phyloP scores from a whole-genome alignment of 176 grass and related monocot species.

The Bromus sterilis region DNA sequence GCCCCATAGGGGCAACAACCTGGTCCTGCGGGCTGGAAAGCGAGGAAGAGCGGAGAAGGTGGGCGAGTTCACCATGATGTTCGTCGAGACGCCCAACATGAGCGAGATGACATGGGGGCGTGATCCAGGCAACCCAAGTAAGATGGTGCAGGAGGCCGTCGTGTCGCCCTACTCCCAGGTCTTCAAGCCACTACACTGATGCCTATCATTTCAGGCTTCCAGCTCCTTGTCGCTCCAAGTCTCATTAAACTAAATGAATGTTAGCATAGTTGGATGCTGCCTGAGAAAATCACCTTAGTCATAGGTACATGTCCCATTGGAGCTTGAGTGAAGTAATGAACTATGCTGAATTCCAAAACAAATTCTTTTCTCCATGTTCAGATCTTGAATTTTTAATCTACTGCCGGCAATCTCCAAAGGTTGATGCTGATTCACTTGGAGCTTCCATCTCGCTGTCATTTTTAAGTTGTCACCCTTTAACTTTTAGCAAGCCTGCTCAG shows the following conservation, averaged over 20 bases:
- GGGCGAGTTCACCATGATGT: conserved; percentile 72
- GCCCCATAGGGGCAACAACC: conserved; percentile 44
- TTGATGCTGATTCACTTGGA: conserved; percentile 13
- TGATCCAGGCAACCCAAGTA: conserved; percentile 25
- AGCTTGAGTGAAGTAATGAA: not conserved
- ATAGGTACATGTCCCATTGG: not conserved
- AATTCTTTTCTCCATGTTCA: not conserved
- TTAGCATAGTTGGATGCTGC: not conserved
- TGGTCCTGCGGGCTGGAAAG: conserved; percentile 61
- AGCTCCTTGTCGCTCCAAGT: not conserved
- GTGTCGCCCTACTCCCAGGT: conserved; percentile 41
- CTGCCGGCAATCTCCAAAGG: not conserved
- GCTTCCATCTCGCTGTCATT: not conserved
- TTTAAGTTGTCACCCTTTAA: not conserved
- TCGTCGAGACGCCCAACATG: conserved; percentile 90
- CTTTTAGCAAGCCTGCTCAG: not conserved
- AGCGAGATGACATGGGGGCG: conserved; percentile 56
- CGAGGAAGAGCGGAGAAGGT: conserved; percentile 48
- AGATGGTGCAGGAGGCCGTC: conserved; percentile 56
- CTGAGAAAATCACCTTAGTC: not conserved
- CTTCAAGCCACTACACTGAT: conserved; percentile 42
- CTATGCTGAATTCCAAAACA: not conserved
- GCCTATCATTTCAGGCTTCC: not conserved
- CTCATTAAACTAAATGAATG: not conserved
- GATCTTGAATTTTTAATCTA: conserved; percentile 12